Conservation (phyloP, 306 rosid species). For the Lathyrus sativus region DNA sequence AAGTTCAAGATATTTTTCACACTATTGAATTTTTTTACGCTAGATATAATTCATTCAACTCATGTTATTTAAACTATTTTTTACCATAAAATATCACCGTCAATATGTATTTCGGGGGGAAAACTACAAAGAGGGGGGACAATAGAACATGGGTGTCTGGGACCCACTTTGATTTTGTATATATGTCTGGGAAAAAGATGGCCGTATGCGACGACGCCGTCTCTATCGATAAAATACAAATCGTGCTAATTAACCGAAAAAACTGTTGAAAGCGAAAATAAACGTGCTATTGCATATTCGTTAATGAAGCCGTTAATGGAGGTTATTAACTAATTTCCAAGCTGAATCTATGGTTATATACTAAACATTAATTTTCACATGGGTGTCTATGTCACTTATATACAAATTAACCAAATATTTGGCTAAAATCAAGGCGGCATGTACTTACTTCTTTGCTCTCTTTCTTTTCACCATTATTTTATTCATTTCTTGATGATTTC, state of each 20-base stretch:
- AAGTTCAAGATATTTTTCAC: too few species aligned
- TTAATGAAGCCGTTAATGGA: conserved; percentile 50
- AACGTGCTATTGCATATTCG: conserved; percentile 14
- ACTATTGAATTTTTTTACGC: too few species aligned
- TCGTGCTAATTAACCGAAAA: conserved; percentile 29
- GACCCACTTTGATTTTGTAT: conserved; percentile 35
- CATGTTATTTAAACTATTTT: too few species aligned
- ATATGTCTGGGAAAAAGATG: not conserved
- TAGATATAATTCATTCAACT: too few species aligned
- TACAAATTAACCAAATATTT: too few species aligned
- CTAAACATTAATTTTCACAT: not conserved
- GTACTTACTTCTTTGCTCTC: too few species aligned
- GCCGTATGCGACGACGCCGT: conserved; percentile 42
- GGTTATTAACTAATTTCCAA: conserved; percentile 34
- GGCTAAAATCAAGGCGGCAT: too few species aligned
- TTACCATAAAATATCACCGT: too few species aligned
- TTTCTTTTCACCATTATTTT: too few species aligned
- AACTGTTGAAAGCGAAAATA: conserved; percentile 22
- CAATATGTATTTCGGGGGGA: not conserved
- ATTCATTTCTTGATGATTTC: too few species aligned
- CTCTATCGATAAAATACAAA: conserved; percentile 38
- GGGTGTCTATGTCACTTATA: conserved; percentile 32
- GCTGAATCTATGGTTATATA: conserved; percentile 18
- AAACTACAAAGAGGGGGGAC: not conserved
- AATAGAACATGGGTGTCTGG: conserved; percentile 36